Evolutionary conservation across 1,284 basidiomycete genomes (phyloP), one percentile per base, ranked within the genome.

Genomic region (Ceratobasidium sp.): DNA sequence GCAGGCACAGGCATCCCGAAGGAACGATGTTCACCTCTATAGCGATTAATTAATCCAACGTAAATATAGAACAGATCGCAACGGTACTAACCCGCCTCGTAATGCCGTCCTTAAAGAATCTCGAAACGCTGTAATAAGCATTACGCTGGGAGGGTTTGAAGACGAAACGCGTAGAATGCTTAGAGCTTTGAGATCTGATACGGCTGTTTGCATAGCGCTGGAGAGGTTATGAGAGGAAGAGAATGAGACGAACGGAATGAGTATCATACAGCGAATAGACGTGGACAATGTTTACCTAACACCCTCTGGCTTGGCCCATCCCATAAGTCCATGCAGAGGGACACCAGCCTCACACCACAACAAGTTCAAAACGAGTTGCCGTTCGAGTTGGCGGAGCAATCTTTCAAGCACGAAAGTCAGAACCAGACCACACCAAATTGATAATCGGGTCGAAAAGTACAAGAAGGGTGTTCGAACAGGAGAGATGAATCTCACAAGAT

Each of bases 351-450:
- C 95, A 7, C 97, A 89, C 95, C 98, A 99, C 10, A 99, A 87
- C 71, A 96, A 84, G 83, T 95, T 95, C 90, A 98, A 93, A 59
- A 98, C 91, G 44, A 99, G 88, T 84, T 99, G 97, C 54, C 96
- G 89, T 81, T 96, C 95, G 48, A 98, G 85, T 28, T 95, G 92
- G 2, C 92, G 93, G 28, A 99, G 86, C 26, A 99, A 88, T 68
- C 97, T 97, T 65, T 82, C 61, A 56, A 42, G 66, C 13, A 65
- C 5, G 23, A 23, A n/a, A 50, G 48, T 50, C 12, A 50, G 48
- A 6, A 50, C 48, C 5, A 5, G 48, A 17, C n/a, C n/a, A 20
- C 48, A 50, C 33, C 33, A 33, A 33, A 33, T 33, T 33, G 33
- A 33, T 33, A 33, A 33, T 33, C 33, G 33, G 33, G 33, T 33